Conservation (phyloP, 1,284 basidiomycete species). For the Cutaneotrichosporon cyanovorans region DNA sequence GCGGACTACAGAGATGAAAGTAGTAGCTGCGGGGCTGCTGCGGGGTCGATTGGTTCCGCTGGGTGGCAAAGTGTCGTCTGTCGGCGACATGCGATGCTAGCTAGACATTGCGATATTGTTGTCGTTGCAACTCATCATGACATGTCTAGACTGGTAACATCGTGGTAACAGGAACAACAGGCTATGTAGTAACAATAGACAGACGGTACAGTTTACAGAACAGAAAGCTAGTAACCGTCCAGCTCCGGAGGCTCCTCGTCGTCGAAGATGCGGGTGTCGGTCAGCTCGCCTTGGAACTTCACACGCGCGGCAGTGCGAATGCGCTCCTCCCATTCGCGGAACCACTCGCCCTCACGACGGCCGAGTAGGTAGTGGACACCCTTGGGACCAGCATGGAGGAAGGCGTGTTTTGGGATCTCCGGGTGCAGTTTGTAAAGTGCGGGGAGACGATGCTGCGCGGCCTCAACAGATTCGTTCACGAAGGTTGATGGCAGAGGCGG, state of each 20-base stretch:
- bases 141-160: neutral
- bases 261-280: constrained; percentile 8
- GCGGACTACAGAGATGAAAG: neutral
- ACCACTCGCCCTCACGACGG: constrained; percentile 65
- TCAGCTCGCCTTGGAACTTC: constrained; percentile 30
- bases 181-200: neutral
- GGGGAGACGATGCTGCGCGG: constrained; percentile 28
- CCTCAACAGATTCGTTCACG: constrained; percentile 24
- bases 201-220: neutral
- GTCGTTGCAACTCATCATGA: too few species aligned
- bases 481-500: constrained; percentile 36
- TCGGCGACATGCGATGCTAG: neutral
- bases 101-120: too few species aligned
- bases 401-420: constrained; percentile 25
- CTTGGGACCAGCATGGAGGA: constrained; percentile 29
- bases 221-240: constrained; percentile 15
- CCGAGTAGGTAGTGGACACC: constrained; percentile 50
- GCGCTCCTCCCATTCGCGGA: constrained; percentile 59
- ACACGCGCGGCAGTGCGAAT: constrained; percentile 54
- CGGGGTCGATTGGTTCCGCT: constrained; percentile 1
- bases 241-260: constrained; percentile 15
- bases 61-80: constrained; percentile 4
- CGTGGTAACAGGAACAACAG: neutral
- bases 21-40: neutral
- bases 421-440: constrained; percentile 34